Base-by-base conservation (phyloP, 345 rosid genomes). In the Hypericum androsaemum region DNA sequence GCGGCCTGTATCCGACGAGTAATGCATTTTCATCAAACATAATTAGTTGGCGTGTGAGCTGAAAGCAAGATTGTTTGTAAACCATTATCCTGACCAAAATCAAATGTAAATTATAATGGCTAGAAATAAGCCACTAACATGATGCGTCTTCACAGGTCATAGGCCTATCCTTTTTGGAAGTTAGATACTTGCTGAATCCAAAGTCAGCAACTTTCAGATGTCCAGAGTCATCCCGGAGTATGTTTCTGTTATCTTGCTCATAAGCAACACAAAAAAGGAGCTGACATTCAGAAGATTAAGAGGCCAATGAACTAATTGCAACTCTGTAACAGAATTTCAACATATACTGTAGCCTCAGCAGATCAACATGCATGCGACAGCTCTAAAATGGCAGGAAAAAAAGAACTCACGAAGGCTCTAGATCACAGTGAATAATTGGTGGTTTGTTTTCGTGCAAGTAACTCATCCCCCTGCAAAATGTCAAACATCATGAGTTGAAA, bases 141-240 rank as follows among this genome's bases (percentile, higher is more conserved):
- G 96, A 77, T 53, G 79, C 64, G 37, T 80, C 89, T 52, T 39
- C 66, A 74, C 83, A 74, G 38, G 60, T 78, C 35, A 83, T 68
- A 68, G 96, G 95, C 62, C 66, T 83, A 47, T 77, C 78, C 78
- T 87, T 88, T 72, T 84, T 92, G 55, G 78, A 92, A 7, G 95
- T 84, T 12, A 90, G 84, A 67, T 87, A 71, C 84, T 77, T 82
- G 74, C 98, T 90, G 50, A 83, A 89, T 65, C 94, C 98, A 67
- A 92, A 92, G 66, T 88, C 94, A 43, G 98, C 96, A 53, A 92
- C 98, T 75, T 92, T 92, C 60, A 92, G 81, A 74, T 81, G 88
- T 47, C 96, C 94, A 54, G 95, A 68, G 75, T 88, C 96, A 64
- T 92, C 98, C 69, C 84, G 77, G 75, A 92, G 64, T 68, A 92